Evolutionary conservation across 441 rosid genomes (phyloP), one percentile per base, ranked within the genome.

Genomic region (Euphorbia schlechtendalii): DNA sequence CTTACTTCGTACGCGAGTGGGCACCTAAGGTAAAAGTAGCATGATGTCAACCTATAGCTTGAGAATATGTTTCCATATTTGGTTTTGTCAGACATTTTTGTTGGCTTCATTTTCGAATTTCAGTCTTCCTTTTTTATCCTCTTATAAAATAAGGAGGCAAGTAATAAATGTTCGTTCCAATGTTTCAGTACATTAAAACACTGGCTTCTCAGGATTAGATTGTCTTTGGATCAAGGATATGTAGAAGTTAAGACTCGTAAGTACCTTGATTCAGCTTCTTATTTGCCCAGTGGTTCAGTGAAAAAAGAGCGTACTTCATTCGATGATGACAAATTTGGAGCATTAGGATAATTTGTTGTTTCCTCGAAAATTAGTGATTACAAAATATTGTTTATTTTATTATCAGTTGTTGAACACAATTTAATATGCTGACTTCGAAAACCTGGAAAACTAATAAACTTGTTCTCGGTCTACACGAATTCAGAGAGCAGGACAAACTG

Each of bases 1-100:
- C 96, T 51, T 94, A 84, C 84, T 91, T 91, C 65, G 96, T 94
- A 28, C 92, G 97, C 89, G 86, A 98, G 94, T 89, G 97, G 97
- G 93, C 96, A 73, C 82, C 87, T 79, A 82, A 91, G 98, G 99
- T 94, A 93, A 84, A 52, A 70, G 20, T 60, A 34, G 25, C n/a
- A n/a, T n/a, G n/a, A 54, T 58, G 52, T 72, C 34, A 30, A 51
- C 54, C 25, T 57, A 54, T 61, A 41, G 57, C 51, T 57, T 49
- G 62, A n/a, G 53, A 43, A 15, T 36, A 27, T 17, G 41, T 63
- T 36, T 51, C 58, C 17, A 34, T 22, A 38, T 63, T 28, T 53
- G 45, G 12, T 64, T 59, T 59, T 59, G 17, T 36, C 21, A n/a
- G 10, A 36, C 56, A 8, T 27, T 28, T 46, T 4, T 9, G 9